Evolutionary conservation across 2,329 filamentous ascomycete species (phyloP).

Genomic region (Rhexocercosporidium sp.): DNA sequence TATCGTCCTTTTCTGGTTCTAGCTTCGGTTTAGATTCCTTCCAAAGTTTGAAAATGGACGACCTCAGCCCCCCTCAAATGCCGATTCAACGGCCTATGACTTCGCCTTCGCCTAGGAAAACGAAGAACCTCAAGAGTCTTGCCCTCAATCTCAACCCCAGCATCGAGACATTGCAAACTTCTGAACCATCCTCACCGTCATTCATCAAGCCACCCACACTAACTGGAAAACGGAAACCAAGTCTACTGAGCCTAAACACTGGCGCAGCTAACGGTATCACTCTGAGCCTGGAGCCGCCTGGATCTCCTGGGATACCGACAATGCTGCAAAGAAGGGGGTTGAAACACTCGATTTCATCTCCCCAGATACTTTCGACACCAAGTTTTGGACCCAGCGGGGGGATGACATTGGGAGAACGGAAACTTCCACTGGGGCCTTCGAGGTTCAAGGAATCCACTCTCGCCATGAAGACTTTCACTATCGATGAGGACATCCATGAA

Average conservation of each 20-base stretch:
- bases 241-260: slow-evolving; percentile 79
- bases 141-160: slow-evolving; percentile 72
- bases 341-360: slow-evolving; percentile 71
- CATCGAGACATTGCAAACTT: slow-evolving; percentile 52
- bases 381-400: slow-evolving; percentile 66
- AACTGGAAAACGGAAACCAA: slow-evolving; percentile 72
- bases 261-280: slow-evolving; percentile 57
- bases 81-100: slow-evolving; percentile 61
- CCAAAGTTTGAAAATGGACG: slow-evolving; percentile 44
- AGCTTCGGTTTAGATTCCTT: slow-evolving; percentile 51
- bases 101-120: slow-evolving; percentile 71
- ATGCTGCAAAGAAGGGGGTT: slow-evolving; percentile 66
- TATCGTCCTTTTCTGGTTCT: slow-evolving; percentile 70
- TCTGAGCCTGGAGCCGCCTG: slow-evolving; percentile 57
- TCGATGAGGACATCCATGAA: slow-evolving; percentile 49
- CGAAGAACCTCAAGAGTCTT: slow-evolving; percentile 84
- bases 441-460: slow-evolving; percentile 40
- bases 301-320: slow-evolving; percentile 60
- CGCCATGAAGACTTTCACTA: slow-evolving; percentile 37
- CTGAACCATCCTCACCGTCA: slow-evolving; percentile 66
- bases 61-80: slow-evolving; percentile 49
- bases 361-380: slow-evolving; percentile 66
- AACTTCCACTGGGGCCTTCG: slow-evolving; percentile 34
- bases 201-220: slow-evolving; percentile 81
- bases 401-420: slow-evolving; percentile 62